A percentile compares a stretch with the other conserved stretches of the same genome.
phyloP scores from a whole-genome alignment of 305 asterid species.

The Fraxinus sp. region DNA sequence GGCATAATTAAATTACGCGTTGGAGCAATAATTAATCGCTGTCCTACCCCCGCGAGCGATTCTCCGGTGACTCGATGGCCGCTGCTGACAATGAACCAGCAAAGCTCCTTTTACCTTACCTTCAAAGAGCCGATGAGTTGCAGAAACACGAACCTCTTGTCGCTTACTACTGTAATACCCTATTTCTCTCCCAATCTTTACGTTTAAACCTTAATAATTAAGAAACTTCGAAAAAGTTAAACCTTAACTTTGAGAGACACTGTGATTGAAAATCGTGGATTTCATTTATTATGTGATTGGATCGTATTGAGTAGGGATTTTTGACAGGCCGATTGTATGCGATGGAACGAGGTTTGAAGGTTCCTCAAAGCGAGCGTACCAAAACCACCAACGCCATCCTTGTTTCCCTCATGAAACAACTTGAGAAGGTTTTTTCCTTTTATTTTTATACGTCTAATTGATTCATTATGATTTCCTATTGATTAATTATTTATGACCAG shows the following conservation, averaged over 20 bases:
- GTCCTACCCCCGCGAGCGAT: not conserved
- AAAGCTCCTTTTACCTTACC: conserved; percentile 73
- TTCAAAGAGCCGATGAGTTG: conserved; percentile 93
- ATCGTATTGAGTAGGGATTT: not conserved
- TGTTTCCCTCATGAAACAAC: conserved; percentile 76
- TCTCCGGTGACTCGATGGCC: conserved; percentile 41
- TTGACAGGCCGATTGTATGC: conserved; percentile 83
- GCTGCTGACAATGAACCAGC: conserved; percentile 72
- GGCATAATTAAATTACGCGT: not conserved
- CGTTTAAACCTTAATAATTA: not conserved
- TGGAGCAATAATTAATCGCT: not conserved
- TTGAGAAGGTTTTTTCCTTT: conserved; percentile 61
- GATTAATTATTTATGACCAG: not conserved
- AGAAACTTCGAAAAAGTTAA: not conserved
- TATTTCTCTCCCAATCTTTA: not conserved
- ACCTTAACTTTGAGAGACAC: conserved; percentile 6
- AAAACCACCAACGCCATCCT: conserved; percentile 73
- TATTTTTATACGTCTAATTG: not conserved
- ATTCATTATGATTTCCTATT: not conserved
- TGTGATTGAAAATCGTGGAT: not conserved
- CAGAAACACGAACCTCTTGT: conserved; percentile 94
- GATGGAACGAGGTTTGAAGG: conserved; percentile 87
- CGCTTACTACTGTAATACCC: conserved; percentile 74
- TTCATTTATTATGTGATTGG: not conserved
- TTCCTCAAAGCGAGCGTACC: conserved; percentile 76